These are phyloP conservation scores for Vigna reflexopilosa DNA, from an alignment of 306 rosid species.

Conservation along the genomic window DNA sequence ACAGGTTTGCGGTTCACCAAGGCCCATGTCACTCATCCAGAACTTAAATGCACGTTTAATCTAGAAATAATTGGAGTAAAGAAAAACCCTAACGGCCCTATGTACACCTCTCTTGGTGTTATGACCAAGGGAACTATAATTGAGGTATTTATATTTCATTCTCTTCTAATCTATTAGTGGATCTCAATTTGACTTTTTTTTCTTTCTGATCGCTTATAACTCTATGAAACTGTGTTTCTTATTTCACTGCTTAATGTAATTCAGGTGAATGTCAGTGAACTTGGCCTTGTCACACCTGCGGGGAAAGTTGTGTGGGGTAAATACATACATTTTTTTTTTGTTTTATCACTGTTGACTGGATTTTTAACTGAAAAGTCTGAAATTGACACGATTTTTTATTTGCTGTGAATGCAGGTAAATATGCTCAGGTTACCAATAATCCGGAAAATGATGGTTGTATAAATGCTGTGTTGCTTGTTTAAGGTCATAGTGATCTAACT, in stretches of 20 bases:
- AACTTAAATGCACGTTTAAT: slow-evolving; percentile 90
- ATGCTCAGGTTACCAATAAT: slow-evolving; percentile 93
- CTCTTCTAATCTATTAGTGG: slow-evolving; percentile 4
- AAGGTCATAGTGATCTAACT: slow-evolving; percentile 26
- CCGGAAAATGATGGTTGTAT: slow-evolving; percentile 96
- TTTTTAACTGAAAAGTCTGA: not conserved
- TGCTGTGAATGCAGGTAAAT: slow-evolving; percentile 69
- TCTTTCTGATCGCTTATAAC: not conserved
- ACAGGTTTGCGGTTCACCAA: slow-evolving; percentile 86
- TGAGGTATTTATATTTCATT: slow-evolving; percentile 61
- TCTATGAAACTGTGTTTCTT: not conserved
- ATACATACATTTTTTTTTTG: slow-evolving; percentile 31
- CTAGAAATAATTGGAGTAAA: slow-evolving; percentile 89
- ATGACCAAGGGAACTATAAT: slow-evolving; percentile 90
- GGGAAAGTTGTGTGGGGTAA: slow-evolving; percentile 99
- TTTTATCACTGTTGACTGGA: not conserved
- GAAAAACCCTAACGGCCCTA: slow-evolving; percentile 93
- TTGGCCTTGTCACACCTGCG: slow-evolving; percentile 92
- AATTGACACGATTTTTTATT: slow-evolving; percentile 21
- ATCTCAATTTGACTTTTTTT: not conserved
- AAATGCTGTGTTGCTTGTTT: slow-evolving; percentile 88
- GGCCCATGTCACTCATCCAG: slow-evolving; percentile 95
- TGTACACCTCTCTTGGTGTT: slow-evolving; percentile 93
- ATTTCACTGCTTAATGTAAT: slow-evolving; percentile 29
- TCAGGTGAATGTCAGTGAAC: slow-evolving; percentile 94